Evolutionary conservation across 176 grass and related monocot species (phyloP).

Genomic region (Lolium perenne): DNA sequence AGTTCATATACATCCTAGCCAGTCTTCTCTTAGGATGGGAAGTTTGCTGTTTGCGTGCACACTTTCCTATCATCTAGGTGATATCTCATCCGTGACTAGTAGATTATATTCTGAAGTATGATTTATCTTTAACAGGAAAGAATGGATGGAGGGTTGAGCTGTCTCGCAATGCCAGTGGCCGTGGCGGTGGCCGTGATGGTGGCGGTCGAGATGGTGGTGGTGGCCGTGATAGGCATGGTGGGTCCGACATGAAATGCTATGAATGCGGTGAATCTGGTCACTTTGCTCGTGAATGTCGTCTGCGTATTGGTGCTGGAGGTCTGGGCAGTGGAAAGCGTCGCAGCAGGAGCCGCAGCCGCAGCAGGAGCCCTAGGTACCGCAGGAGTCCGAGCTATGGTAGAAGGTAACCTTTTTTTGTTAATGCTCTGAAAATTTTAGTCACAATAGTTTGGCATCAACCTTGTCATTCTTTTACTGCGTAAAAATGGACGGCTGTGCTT

Average conservation of each 20-base stretch:
- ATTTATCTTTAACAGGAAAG: constrained; percentile 66
- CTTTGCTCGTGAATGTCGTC: constrained; percentile 91
- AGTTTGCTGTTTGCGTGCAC: neutral
- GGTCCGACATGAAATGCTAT: constrained; percentile 90
- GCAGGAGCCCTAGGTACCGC: constrained; percentile 80
- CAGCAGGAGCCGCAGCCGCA: constrained; percentile 76
- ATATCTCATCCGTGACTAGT: neutral
- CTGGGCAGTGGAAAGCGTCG: constrained; percentile 83
- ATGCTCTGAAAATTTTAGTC: too few species aligned
- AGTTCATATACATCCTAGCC: neutral
- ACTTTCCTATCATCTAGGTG: neutral
- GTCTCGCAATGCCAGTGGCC: constrained; percentile 66
- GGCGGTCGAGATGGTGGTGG: constrained; percentile 66
- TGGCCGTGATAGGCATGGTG: constrained; percentile 68
- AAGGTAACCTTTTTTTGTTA: constrained; percentile 57
- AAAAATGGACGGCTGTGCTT: too few species aligned
- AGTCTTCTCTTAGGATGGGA: neutral
- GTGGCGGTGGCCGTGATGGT: constrained; percentile 66
- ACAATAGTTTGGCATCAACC: neutral
- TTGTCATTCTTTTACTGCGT: too few species aligned
- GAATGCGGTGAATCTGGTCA: constrained; percentile 96
- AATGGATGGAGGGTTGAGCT: constrained; percentile 96
- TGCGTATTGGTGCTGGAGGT: constrained; percentile 84
- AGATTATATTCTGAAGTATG: neutral
- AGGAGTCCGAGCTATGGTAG: constrained; percentile 91